These are phyloP conservation scores for Cenchrus fungigraminus DNA, from an alignment of 176 grass and related monocot species.

Conservation along the genomic window DNA sequence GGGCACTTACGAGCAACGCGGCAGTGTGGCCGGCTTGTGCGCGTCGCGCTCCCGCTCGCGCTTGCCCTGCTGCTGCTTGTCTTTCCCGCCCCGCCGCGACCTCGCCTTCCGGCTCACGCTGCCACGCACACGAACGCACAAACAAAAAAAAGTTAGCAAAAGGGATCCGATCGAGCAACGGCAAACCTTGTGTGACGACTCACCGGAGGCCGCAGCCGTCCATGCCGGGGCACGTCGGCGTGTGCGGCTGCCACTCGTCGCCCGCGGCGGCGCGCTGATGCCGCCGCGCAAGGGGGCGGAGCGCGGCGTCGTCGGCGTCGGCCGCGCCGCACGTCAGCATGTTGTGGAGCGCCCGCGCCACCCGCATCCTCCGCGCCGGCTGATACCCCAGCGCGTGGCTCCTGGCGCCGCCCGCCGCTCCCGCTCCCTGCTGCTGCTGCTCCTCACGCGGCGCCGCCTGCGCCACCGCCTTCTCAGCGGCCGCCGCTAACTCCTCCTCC, in stretches of 20 bases:
- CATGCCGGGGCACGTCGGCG: slow-evolving; percentile 53
- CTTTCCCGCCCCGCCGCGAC: slow-evolving; percentile 42
- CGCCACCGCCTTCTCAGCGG: background rate
- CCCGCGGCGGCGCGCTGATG: background rate
- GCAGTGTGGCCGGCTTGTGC: slow-evolving; percentile 49
- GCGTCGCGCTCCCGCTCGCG: slow-evolving; percentile 30
- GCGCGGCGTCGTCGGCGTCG: slow-evolving; percentile 44
- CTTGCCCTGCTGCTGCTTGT: slow-evolving; percentile 37
- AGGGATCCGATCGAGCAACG: background rate
- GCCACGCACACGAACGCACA: slow-evolving; percentile 5
- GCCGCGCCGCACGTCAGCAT: slow-evolving; percentile 53
- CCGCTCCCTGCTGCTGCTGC: background rate
- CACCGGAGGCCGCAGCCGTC: slow-evolving; percentile 56
- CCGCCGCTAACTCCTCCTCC: background rate
- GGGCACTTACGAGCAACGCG: slow-evolving; percentile 61
- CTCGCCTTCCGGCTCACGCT: slow-evolving; percentile 45
- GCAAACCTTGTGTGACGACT: background rate
- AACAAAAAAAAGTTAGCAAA: background rate
- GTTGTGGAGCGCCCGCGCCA: slow-evolving; percentile 46
- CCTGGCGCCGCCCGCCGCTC: background rate
- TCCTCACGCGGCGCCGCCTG: background rate
- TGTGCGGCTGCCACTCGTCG: background rate
- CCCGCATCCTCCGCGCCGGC: slow-evolving; percentile 35
- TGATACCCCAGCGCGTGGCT: background rate
- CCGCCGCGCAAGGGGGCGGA: slow-evolving; percentile 23